Base-by-base conservation (phyloP, 2,329 filamentous ascomycete genomes). In the Paracoccidioides brasiliensis region DNA sequence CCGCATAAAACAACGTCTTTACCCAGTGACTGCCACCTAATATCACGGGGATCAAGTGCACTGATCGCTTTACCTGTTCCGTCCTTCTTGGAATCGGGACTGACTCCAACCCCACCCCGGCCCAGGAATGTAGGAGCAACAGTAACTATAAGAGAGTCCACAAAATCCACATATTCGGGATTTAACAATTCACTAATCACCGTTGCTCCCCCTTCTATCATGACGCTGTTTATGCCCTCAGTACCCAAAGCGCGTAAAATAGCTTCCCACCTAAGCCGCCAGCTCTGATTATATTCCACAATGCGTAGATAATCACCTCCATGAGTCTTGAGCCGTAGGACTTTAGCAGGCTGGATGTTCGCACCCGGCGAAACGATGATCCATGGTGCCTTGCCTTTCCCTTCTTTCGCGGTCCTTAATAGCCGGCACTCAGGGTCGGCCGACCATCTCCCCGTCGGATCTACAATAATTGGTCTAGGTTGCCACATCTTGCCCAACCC, bases 51-150 rank as follows among this genome's bases (percentile, higher is more conserved):
- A 61, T 83, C 82, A 14, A 84, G 81, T 0, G 82, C 83, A 5
- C 85, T 77, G 50, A 80, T 70, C 4, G 78, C 76, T 48, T 73
- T 72, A 3, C 79, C 81, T 15, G 76, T 67, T 2, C 71, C 68
- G 55, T 78, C 77, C 2, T 69, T 64, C 43, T 76, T 78, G 38
- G 81, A 76, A 22, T 80, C 75, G 1, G 90, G 91, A 49, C 82
- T 84, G 2, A 95, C 88, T 9, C 83, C 77, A 8, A 96, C 87
- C 6, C 89, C 89, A 2, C 87, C 88, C 57, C 80, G 77, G 1
- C 91, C 91, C n/a, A 97, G 76, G 81, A 89, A 97, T 0, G 83
- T 88, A 7, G 91, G 91, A 3, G 91, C 90, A 64, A 96, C 83
- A 0, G 91, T 96, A 56, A 96, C 78, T 63, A 97, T 86, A 51